Base-by-base conservation (phyloP, 768 basidiomycete genomes). In the Psilocybe sp. region DNA sequence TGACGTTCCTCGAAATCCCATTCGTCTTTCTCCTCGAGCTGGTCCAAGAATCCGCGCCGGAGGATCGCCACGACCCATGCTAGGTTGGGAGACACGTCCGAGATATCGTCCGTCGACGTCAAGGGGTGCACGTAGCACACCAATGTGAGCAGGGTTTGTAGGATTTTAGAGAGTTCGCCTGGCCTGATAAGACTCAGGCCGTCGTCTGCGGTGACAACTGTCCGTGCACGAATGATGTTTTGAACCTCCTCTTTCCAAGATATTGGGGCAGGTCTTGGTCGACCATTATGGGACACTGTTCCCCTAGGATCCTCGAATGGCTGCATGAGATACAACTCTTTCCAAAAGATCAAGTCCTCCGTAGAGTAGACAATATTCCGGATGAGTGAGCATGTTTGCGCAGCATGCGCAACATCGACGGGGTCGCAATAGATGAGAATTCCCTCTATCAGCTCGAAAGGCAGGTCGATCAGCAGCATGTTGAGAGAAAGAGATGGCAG, bases 271-370 rank as follows among this genome's bases (percentile, higher is more conserved):
- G 52, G 20, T 66, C 71, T 51, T 56, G 64, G 63, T 1, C 20
- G 41, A 4, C 73, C 73, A 16, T 61, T 57, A 10, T 66, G 64
- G 2, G 71, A 72, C 5, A 79, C 57, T 40, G 81, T 77, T n/a
- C 47, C 45, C 8, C 81, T 69, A 1, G 81, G 85, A 56, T 89
- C 85, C 51, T 89, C 88, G 49, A 87, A 73, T 0, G 77, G 72
- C 49, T 81, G 77, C 0, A 65, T 57, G 38, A 90, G 81, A 63
- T 88, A 90, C 5, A 89, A 70, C 8, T 64, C 67, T 7, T 84
- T 76, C 88, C 88, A 90, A 34, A 87, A 65, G 42, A 78, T 68
- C 20, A 69, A 69, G 54, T 78, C 72, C 8, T 66, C 64, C 2
- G 71, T 53, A 38, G 62, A 46, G 56, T 85, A 83, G 18, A 87